phyloP scores from a whole-genome alignment of 345 rosid genomes.

The Brassica nigra region DNA sequence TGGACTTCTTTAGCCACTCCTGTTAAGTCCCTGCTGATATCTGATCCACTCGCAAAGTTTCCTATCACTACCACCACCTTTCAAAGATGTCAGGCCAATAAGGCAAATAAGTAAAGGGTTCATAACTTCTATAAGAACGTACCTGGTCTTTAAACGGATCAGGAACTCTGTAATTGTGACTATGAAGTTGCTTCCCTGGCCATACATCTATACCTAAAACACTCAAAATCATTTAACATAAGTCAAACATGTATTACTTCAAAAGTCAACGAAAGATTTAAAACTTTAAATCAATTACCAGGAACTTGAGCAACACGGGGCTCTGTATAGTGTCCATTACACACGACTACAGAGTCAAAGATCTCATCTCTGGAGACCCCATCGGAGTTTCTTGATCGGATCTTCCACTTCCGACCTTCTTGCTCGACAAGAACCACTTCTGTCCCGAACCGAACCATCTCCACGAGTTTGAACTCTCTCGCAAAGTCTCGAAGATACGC shows the following conservation, averaged over 20 bases:
- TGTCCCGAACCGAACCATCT: conserved; percentile 63
- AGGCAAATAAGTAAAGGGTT: background rate
- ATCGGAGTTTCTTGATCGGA: conserved; percentile 45
- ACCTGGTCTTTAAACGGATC: conserved; percentile 52
- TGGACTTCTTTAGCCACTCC: conserved; percentile 82
- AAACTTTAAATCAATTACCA: conserved; percentile 37
- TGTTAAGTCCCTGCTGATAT: conserved; percentile 68
- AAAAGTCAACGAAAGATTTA: background rate
- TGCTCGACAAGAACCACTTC: conserved; percentile 50
- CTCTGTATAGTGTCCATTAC: conserved; percentile 71
- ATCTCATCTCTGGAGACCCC: conserved; percentile 40
- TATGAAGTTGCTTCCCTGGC: conserved; percentile 93
- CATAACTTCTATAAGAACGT: conserved; percentile 22
- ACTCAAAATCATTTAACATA: background rate
- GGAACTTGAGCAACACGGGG: conserved; percentile 69
- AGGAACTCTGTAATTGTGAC: conserved; percentile 81
- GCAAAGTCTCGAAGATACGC: conserved; percentile 65
- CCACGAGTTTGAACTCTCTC: conserved; percentile 58
- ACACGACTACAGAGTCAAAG: conserved; percentile 71
- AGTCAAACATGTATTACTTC: conserved; percentile 3
- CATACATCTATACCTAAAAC: conserved; percentile 62
- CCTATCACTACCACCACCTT: conserved; percentile 80
- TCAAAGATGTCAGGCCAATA: conserved; percentile 1
- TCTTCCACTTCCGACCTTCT: conserved; percentile 52
- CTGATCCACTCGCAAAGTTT: conserved; percentile 64